phyloP scores from a whole-genome alignment of 495 filamentous ascomycete genomes.

The Tricharina praecox region DNA sequence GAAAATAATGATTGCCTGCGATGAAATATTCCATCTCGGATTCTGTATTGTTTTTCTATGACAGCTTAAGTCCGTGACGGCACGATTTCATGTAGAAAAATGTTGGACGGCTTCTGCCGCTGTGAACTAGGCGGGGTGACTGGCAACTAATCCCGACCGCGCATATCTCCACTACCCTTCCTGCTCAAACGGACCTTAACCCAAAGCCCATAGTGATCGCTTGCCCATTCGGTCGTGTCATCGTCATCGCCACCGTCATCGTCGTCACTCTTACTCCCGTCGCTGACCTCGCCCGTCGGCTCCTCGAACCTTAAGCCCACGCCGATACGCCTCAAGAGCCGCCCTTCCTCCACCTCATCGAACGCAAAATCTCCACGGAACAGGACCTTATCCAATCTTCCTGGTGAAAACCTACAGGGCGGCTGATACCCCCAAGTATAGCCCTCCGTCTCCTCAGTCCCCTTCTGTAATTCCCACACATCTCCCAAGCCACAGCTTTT shows the following conservation, averaged over 20 bases:
- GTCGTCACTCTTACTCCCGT: too few relatives aligned
- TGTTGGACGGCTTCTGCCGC: too few relatives aligned
- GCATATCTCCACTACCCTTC: too few relatives aligned
- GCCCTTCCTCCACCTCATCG: not conserved
- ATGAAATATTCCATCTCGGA: too few relatives aligned
- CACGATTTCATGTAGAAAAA: too few relatives aligned
- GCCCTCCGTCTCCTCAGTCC: not conserved
- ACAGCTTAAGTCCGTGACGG: too few relatives aligned
- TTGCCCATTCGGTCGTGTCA: slow-evolving; percentile 28
- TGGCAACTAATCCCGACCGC: too few relatives aligned
- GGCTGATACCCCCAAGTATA: slow-evolving; percentile 16
- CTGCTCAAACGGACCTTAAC: not conserved
- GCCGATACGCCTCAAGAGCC: not conserved
- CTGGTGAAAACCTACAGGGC: slow-evolving; percentile 5
- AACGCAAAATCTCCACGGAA: not conserved
- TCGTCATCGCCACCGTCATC: slow-evolving; percentile 34
- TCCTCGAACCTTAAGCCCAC: not conserved
- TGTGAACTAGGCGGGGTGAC: too few relatives aligned
- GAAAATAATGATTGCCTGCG: too few relatives aligned
- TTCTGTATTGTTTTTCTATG: too few relatives aligned
- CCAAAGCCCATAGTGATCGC: not conserved
- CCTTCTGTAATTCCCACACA: slow-evolving; percentile 4
- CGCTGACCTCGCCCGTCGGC: slow-evolving; percentile 30
- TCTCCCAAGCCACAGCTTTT: slow-evolving; percentile 3
- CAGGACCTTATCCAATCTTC: slow-evolving; percentile 8